Evolutionary conservation across 116 monocot species (phyloP), one percentile per base, ranked within the genome.

Genomic region (Dioscorea cayenensis): DNA sequence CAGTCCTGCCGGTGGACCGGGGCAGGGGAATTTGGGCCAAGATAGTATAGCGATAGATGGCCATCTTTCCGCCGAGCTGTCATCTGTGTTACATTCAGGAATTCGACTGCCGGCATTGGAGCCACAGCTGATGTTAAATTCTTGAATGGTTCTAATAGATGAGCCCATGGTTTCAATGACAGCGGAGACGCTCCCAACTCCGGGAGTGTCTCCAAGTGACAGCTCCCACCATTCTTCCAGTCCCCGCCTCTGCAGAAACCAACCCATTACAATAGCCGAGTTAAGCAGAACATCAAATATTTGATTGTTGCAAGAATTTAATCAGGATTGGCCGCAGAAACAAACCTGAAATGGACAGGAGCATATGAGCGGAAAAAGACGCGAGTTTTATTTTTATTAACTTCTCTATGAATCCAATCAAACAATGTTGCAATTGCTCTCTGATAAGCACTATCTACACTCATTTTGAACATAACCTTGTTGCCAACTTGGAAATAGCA

Each of bases 211-310:
- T 95, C 92, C 66, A 58, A 27, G 74, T 92, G 90, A 75, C 95
- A 95, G n/a, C 59, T 95, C 10, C 95, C 95, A 77, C 95, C 95
- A n/a, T 66, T 82, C 65, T 74, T 92, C 95, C 95, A 95, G 66
- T 95, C 82, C 14, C 95, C 95, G 28, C 89, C 78, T 22, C 95
- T 95, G 71, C 63, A 49, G 25, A 65, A 11, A 28, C 6, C 25
- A 67, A 37, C 16, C 32, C 2, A 32, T 32, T 32, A 32, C 32
- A 32, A 3, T 32, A 32, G 32, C 32, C 4, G 32, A 3, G 32
- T 32, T 4, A 32, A 32, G 32, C 32, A 2, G 32, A 32, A 32
- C 32, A 32, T 32, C 32, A 32, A 32, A 32, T 32, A 32, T 32
- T 32, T 32, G 2, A 32, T 32, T 32, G 32, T 32, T 3, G 32